Evolutionary conservation across 345 rosid genomes (phyloP), one percentile per base, ranked within the genome.

Genomic region (Eucalyptus polyanthemos): DNA sequence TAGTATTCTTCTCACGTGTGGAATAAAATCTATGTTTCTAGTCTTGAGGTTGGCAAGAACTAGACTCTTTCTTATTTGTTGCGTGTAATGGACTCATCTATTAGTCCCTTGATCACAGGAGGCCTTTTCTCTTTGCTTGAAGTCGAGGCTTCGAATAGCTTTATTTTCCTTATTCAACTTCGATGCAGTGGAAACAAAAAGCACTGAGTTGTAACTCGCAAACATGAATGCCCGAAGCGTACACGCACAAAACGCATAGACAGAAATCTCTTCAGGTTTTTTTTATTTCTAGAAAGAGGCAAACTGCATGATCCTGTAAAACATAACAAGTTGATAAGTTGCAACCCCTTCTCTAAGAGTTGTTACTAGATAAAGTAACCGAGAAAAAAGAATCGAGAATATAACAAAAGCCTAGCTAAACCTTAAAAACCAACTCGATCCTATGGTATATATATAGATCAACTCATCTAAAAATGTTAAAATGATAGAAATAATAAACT

Each of bases 91-190:
- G 37, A 65, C 37, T n/a, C 76, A 65, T 69, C 44, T 8, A 69
- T 69, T 34, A 67, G 1, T 31, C 0, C 0, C 2, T 31, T 69
- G 11, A 31, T 31, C 42, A 0, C 9, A 31, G 1, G 0, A 67
- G 5, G 17, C 1, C 76, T n/a, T n/a, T 65, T 2, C 9, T 6
- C 76, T 31, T 69, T 69, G 80, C 42, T 67, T 31, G 40, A 67
- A 16, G 42, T 1, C 22, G 19, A 34, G 80, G 5, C 80, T 69
- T 34, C 1, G 11, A 31, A 31, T 15, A 27, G 67, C 40, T 67
- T 65, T 65, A 14, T 65, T 29, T 65, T 65, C 21, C 34, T 31
- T 1, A 27, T 4, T 31, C 1, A 31, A 60, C 67, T 60, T 25
- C 0, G n/a, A 60, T 60, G 67, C 27, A 54, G 27, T 22, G 60